phyloP scores from a whole-genome alignment of 176 grass and related monocot species.

The Bonia amplexicaulis region DNA sequence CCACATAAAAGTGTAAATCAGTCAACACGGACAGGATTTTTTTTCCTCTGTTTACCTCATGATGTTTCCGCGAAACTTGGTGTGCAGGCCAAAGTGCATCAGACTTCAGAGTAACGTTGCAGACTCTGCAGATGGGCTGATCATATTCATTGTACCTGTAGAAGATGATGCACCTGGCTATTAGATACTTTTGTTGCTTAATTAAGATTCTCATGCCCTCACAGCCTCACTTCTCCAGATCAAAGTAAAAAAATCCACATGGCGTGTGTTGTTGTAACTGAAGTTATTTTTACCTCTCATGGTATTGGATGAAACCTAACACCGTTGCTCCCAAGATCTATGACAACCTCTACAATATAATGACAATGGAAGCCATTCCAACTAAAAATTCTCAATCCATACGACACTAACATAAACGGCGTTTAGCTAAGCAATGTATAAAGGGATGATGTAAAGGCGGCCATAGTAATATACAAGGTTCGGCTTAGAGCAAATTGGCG shows the following conservation, averaged over 20 bases:
- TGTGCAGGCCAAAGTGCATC: constrained; percentile 95
- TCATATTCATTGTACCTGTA: constrained; percentile 92
- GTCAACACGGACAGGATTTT: not conserved
- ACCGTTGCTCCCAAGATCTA: not conserved
- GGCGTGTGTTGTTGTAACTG: not conserved
- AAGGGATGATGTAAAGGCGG: not conserved
- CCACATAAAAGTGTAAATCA: not conserved
- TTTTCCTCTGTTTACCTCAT: constrained; percentile 53
- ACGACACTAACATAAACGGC: not conserved
- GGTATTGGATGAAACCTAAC: not conserved
- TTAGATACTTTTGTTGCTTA: not conserved
- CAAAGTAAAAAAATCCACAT: not conserved
- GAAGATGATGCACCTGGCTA: not conserved
- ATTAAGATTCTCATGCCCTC: not conserved
- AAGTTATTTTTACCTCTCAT: not conserved
- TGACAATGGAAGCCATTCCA: not conserved
- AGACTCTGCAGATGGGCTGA: constrained; percentile 84
- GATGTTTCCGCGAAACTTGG: constrained; percentile 90
- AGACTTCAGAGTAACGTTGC: constrained; percentile 85
- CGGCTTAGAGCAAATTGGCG: not conserved
- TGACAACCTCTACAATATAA: not conserved
- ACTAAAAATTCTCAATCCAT: not conserved
- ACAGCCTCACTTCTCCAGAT: not conserved
- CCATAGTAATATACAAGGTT: not conserved
- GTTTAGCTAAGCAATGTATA: not conserved